phyloP scores from a whole-genome alignment of 805 yeast genomes.

The Kuraishia hungarica region DNA sequence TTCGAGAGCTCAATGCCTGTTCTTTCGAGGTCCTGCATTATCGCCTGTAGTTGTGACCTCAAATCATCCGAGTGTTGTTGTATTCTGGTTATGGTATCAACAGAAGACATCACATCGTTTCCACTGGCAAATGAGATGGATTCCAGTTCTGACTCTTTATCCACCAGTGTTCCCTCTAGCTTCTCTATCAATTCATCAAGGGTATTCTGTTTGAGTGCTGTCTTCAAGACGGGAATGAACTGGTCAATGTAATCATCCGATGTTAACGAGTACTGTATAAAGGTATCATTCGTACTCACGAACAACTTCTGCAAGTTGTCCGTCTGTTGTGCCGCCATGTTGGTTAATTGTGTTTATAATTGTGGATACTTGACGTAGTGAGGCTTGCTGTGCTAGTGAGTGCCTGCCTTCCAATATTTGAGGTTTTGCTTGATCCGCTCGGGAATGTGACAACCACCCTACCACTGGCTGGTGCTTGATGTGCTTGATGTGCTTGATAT shows the following conservation, averaged over 20 bases:
- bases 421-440: no score
- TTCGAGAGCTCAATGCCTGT: conserved; percentile 61
- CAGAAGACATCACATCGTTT: conserved; percentile 44
- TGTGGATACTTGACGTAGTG: neutral
- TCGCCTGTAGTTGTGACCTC: conserved; percentile 41
- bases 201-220: conserved; percentile 46
- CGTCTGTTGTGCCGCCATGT: neutral
- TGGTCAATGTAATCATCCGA: conserved; percentile 73
- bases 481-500: no score
- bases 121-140: conserved; percentile 55
- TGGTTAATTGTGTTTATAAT: neutral
- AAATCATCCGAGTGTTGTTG: conserved; percentile 48
- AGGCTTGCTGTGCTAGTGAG: no score
- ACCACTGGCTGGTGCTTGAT: neutral
- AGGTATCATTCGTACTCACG: conserved; percentile 21
- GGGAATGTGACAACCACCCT: no score
- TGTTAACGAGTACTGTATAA: conserved; percentile 28
- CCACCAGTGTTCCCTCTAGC: conserved; percentile 47
- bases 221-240: conserved; percentile 65
- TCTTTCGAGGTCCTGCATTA: conserved; percentile 49
- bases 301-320: conserved; percentile 16
- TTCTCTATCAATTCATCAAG: conserved; percentile 47
- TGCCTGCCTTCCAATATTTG: no score
- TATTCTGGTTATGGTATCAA: conserved; percentile 55
- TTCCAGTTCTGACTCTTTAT: conserved; percentile 57